Evolutionary conservation across 2,329 filamentous ascomycete species (phyloP), one percentile per base, ranked within the genome.

Genomic region (Thielaviopsis cerberus): DNA sequence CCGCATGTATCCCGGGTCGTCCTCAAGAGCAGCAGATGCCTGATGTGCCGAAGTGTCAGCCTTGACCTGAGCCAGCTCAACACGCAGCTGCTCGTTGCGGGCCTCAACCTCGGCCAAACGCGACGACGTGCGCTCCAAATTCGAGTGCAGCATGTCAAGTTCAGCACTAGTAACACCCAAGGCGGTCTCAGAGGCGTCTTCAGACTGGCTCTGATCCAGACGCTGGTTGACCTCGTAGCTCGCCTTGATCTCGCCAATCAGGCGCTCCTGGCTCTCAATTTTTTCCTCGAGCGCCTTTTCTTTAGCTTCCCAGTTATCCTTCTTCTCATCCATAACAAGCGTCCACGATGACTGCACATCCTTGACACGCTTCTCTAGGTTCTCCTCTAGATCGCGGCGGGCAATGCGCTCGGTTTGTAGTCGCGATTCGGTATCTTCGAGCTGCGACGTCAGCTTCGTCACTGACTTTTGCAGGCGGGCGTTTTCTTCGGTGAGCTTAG

Each of bases 221-320:
- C 92, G 80, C 69, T 97, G 90, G 52, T 88, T 92, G 57, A 98
- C 92, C 70, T 98, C 92, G 67, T 96, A 96, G 72, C 83, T 96
- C 25, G 92, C 92, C 71, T 96, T 97, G 67, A 97, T 82, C 69
- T 98, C 94, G 66, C 86, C 95, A 64, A 98, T 72, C 45, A 98
- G 72, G 6, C 89, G 82, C 54, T 98, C 92, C 67, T 98, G 91
- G 64, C 85, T 94, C 69, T 96, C 91, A 2, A 94, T 76, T 71
- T 96, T 97, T 65, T 97, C 91, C 66, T 95, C 89, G 61, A 96
- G 71, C 26, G 80, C 82, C 72, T 86, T 87, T 73, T 98, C 92
- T 68, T 94, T 96, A 8, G 91, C 83, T 57, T 86, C 83, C 92
- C 92, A 98, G 67, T 98, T 98, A 69, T 91, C 88, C 65, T 88